Base-by-base conservation (phyloP, 768 basidiomycete species). In the Termitomyces titanicus region DNA sequence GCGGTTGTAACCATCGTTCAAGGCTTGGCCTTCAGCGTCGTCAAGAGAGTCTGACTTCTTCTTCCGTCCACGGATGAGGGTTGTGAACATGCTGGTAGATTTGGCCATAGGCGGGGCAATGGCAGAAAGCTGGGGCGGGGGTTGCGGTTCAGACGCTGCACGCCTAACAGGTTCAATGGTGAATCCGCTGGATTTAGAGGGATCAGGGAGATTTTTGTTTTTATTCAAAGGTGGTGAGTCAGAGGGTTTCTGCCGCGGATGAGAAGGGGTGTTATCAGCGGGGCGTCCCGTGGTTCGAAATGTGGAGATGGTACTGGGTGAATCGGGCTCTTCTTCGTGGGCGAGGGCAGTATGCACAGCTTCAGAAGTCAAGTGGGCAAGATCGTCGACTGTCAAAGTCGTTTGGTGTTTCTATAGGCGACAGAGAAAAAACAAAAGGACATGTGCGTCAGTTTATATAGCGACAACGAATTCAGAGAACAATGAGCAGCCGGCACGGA, bases 341-440 rank as follows among this genome's bases (percentile, higher is more conserved):
- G 61, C 60, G 29, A 75, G 60, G 11, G 76, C 74, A 56, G 68
- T 62, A 46, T 69, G 70, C 27, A 80, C 69, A 45, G 72, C 64
- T 45, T 71, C 67, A 39, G 70, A 59, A 3, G 79, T 80, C 48
- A 82, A 66, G 51, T 76, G 71, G 29, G 74, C 75, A 13, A 78
- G 64, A 51, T 69, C 67, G 54, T 79, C 76, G 44, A 80, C 70
- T 8, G 77, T 80, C 42, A 79, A 70, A 44, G 76, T 73, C 42
- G 75, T 69, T 66, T 76, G 71, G 57, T 79, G 75, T 61, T 70
- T 71, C 78, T 79, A 62, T 46, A 50, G 33, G 38, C 3, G 33
- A 43, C 39, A 47, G 47, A 55, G 53, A 63, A 66, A 61, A 67
- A 64, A 58, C 52, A 56, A 27, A 37, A 38, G 11, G 24, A n/a